phyloP scores from a whole-genome alignment of 257 asterid genomes.

The Lithospermum erythrorhizon region DNA sequence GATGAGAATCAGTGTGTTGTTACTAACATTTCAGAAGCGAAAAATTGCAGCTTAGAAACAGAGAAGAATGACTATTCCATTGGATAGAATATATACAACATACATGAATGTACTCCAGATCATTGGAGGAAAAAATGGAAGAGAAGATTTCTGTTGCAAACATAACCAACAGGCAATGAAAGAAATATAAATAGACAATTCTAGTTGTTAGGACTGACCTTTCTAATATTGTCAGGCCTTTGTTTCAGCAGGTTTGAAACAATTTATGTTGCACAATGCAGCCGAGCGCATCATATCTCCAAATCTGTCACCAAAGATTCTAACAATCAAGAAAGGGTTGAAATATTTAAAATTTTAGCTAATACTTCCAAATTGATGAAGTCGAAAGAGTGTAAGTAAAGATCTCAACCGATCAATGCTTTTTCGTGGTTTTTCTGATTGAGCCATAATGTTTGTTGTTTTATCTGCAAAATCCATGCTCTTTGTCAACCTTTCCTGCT shows the following conservation, averaged over 20 bases:
- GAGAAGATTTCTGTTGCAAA: neutral
- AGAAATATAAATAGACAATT: neutral
- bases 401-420: conserved; percentile 93
- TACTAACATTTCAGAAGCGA: too few relatives aligned
- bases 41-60: neutral
- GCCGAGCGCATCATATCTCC: conserved; percentile 96
- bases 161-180: neutral
- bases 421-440: conserved; percentile 77
- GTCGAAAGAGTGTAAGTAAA: conserved; percentile 11
- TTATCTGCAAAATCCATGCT: conserved; percentile 46
- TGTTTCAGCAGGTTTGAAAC: conserved; percentile 84
- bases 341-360: conserved; percentile 9
- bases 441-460: conserved; percentile 45
- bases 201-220: conserved; percentile 15
- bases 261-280: conserved; percentile 83
- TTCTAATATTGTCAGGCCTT: conserved; percentile 45
- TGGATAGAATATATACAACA: neutral
- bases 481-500: conserved; percentile 14
- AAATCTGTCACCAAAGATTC: conserved; percentile 56
- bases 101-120: neutral
- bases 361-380: conserved; percentile 6
- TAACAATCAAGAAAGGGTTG: conserved; percentile 25
- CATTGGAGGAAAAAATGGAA: neutral
- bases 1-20: too few relatives aligned
- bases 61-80: neutral